Evolutionary conservation across 257 asterid species (phyloP).

Genomic region (Nyctanthes arbortristis): DNA sequence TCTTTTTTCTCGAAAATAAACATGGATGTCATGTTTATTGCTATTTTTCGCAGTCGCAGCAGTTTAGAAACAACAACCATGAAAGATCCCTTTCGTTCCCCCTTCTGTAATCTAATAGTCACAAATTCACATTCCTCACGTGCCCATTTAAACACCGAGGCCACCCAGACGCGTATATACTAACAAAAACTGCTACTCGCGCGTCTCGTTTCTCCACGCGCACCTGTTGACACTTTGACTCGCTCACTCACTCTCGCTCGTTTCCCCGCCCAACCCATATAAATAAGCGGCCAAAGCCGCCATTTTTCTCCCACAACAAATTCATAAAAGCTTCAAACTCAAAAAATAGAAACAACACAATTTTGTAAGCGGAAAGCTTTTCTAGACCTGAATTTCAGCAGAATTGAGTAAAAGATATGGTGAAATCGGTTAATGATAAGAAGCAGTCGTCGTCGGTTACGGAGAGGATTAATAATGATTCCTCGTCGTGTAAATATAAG

Average conservation of each 20-base stretch:
- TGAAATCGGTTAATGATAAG: background rate
- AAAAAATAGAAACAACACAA: too few relatives aligned
- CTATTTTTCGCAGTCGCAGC: too few relatives aligned
- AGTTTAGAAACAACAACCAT: background rate
- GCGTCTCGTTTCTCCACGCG: background rate
- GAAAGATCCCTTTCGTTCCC: background rate
- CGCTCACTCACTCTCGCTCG: background rate
- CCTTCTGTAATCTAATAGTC: background rate
- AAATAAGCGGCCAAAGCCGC: background rate
- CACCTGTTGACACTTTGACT: constrained; percentile 8
- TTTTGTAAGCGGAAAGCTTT: too few relatives aligned
- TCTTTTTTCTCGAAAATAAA: too few relatives aligned
- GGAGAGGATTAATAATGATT: background rate
- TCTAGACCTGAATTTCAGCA: too few relatives aligned
- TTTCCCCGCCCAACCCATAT: background rate
- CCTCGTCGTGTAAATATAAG: constrained; percentile 18
- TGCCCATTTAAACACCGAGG: background rate
- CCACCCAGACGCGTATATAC: background rate
- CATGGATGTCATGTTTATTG: too few relatives aligned
- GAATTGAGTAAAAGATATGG: too few relatives aligned
- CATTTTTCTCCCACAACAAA: background rate
- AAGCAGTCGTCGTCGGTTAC: background rate
- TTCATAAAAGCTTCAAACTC: too few relatives aligned
- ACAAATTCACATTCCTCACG: background rate
- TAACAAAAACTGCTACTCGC: background rate